These are phyloP conservation scores for Camellia oleifera DNA, from an alignment of 179 eudicot genomes.

Conservation along the genomic window DNA sequence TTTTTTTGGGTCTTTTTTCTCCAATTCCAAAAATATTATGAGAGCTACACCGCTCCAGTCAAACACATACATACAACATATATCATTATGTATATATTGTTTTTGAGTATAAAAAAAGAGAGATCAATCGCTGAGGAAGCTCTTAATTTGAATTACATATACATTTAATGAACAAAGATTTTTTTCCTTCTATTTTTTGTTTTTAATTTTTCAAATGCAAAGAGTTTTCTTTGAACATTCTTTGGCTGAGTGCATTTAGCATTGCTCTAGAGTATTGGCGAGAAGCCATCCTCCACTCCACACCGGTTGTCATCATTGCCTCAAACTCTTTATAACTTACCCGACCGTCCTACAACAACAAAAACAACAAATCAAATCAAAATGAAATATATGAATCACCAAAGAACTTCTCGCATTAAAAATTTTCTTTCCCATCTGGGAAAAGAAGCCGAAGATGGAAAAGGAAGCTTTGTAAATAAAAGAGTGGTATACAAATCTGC, in stretches of 20 bases:
- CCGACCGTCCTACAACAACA: conserved; percentile 64
- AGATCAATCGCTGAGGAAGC: background rate
- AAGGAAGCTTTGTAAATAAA: no score
- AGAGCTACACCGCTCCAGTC: background rate
- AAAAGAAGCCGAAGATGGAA: no score
- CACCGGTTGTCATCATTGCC: conserved; percentile 80
- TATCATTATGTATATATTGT: background rate
- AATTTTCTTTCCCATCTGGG: no score
- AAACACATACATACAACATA: background rate
- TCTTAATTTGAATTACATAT: background rate
- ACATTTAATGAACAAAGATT: background rate
- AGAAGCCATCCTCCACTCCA: conserved; percentile 93
- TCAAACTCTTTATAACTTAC: conserved; percentile 74
- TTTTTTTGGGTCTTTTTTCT: background rate
- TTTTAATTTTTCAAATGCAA: conserved; percentile 11
- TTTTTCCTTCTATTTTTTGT: background rate
- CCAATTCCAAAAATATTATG: background rate
- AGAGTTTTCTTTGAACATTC: conserved; percentile 55
- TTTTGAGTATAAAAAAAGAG: background rate
- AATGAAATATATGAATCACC: background rate
- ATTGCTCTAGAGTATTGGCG: conserved; percentile 83
- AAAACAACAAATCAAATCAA: background rate
- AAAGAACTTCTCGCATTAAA: background rate
- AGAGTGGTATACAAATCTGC: no score
- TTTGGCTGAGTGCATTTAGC: conserved; percentile 81